phyloP scores from a whole-genome alignment of 1,284 basidiomycete genomes.

The Papiliotrema terrestris region DNA sequence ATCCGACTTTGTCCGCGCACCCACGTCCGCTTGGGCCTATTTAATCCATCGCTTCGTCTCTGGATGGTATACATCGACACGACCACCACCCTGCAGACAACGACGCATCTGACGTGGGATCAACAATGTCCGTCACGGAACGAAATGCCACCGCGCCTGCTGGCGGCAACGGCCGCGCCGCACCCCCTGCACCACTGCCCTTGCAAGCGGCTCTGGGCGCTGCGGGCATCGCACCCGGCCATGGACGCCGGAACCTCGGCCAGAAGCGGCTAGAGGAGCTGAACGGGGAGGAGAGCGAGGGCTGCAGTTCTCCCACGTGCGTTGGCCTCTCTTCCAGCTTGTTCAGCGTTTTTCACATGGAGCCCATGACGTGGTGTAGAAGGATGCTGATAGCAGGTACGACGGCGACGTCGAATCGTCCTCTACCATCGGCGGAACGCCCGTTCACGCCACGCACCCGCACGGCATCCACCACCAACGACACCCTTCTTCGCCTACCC shows the following conservation, averaged over 20 bases:
- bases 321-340: constrained; percentile 7
- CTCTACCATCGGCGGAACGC: constrained; percentile 44
- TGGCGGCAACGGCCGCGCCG: neutral
- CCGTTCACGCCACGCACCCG: constrained; percentile 37
- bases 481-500: constrained; percentile 57
- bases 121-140: constrained; percentile 34
- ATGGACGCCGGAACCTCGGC: constrained; percentile 12
- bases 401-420: constrained; percentile 81
- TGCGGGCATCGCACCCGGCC: constrained; percentile 1
- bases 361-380: neutral
- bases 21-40: too few relatives aligned
- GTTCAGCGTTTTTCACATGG: neutral
- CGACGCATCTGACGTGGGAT: constrained; percentile 46
- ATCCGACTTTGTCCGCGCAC: too few relatives aligned
- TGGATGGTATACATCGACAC: too few relatives aligned
- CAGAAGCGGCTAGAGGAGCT: constrained; percentile 19
- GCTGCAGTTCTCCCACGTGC: constrained; percentile 48
- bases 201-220: constrained; percentile 2
- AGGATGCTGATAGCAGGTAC: constrained; percentile 57
- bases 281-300: constrained; percentile 38
- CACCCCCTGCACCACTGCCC: neutral
- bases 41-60: too few relatives aligned
- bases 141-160: constrained; percentile 13
- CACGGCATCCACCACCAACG: constrained; percentile 46
- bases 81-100: constrained; percentile 10